A percentile compares a stretch with the other conserved stretches of the same genome.
These are phyloP conservation scores for Solanum virginianum DNA, from an alignment of 257 asterid genomes.

Conservation along the genomic window DNA sequence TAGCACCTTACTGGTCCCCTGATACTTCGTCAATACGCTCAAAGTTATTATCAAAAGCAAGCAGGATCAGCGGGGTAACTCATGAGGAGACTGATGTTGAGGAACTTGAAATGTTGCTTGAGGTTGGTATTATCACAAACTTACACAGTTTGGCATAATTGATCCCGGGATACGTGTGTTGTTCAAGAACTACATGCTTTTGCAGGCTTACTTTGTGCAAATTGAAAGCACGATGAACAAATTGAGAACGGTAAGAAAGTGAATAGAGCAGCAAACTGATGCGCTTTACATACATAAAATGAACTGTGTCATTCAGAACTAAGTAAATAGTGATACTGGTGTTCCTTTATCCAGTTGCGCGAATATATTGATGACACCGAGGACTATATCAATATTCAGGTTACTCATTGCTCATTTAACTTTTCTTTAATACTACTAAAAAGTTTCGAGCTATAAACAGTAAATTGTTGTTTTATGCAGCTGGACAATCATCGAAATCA, in stretches of 20 bases:
- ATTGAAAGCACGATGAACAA: slow-evolving; percentile 90
- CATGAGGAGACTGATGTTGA: slow-evolving; percentile 64
- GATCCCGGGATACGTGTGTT: neutral
- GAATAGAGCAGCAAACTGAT: neutral
- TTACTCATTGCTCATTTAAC: slow-evolving; percentile 5
- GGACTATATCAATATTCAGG: slow-evolving; percentile 96
- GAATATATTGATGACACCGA: slow-evolving; percentile 91
- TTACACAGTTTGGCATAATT: neutral
- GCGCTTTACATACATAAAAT: neutral
- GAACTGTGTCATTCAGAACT: neutral
- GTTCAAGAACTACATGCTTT: neutral
- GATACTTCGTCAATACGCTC: slow-evolving; percentile 37
- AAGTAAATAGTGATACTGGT: neutral
- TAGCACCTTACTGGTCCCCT: slow-evolving; percentile 34
- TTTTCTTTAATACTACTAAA: neutral
- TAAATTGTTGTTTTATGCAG: slow-evolving; percentile 25
- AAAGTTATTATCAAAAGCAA: slow-evolving; percentile 34
- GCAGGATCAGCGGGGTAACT: slow-evolving; percentile 38
- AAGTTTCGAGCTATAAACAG: neutral
- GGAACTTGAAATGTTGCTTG: slow-evolving; percentile 92
- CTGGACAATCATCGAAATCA: slow-evolving; percentile 92
- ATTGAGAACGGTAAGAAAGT: slow-evolving; percentile 43
- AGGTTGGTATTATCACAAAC: slow-evolving; percentile 28
- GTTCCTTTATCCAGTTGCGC: slow-evolving; percentile 38
- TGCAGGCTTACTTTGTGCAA: slow-evolving; percentile 84